Percentiles rank a stretch among this genome's conserved stretches.
phyloP scores from a whole-genome alignment of 2,329 filamentous ascomycete species.

The Chaetomiaceae sp. region DNA sequence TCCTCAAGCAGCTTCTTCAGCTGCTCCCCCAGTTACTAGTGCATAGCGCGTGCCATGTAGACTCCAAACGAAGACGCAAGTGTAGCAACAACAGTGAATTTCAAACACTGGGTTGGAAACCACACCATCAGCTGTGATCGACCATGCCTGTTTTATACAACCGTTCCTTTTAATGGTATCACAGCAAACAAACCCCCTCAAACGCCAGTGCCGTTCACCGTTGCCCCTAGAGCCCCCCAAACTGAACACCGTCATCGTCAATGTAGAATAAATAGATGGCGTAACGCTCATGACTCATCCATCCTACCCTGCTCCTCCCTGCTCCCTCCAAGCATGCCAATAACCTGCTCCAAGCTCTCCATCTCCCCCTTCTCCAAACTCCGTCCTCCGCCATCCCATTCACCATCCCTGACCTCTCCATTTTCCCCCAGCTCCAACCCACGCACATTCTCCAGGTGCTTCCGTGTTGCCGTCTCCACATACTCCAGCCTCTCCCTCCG shows the following conservation, averaged over 20 bases:
- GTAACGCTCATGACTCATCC: constrained; percentile 26
- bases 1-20: too few species aligned
- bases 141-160: neutral
- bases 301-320: constrained; percentile 25
- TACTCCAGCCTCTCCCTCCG: constrained; percentile 72
- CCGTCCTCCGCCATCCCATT: constrained; percentile 56
- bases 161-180: constrained; percentile 2
- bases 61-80: too few species aligned
- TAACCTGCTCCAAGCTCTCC: constrained; percentile 51
- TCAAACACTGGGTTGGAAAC: neutral
- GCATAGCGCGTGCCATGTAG: too few species aligned
- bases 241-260: too few species aligned
- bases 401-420: constrained; percentile 61
- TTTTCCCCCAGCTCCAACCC: constrained; percentile 61
- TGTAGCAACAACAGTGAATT: too few species aligned
- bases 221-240: too few species aligned
- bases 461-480: constrained; percentile 72
- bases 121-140: neutral
- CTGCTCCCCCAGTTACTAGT: too few species aligned
- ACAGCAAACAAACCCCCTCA: neutral
- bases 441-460: constrained; percentile 67
- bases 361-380: constrained; percentile 50
- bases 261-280: too few species aligned
- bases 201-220: constrained; percentile 6
- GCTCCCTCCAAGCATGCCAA: constrained; percentile 40